Conservation (phyloP, 805 yeast species). For the Myxozyma neotropica region DNA sequence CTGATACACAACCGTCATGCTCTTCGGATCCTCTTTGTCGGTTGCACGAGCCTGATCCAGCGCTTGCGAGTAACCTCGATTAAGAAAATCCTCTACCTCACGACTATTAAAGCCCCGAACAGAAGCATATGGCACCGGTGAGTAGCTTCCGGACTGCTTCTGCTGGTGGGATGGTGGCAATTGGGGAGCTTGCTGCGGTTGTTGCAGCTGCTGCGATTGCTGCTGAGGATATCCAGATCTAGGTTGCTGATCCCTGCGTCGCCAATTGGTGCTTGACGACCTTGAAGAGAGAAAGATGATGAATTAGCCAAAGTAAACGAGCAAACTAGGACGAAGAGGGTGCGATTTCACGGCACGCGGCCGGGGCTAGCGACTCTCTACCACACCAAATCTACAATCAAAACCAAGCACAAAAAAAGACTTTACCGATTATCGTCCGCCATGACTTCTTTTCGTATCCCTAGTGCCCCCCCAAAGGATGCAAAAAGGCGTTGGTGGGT, state of each 20-base stretch:
- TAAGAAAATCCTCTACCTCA: constrained; percentile 32
- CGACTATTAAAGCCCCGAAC: constrained; percentile 28
- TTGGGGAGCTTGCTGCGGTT: constrained; percentile 4
- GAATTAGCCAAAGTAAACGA: too few relatives aligned
- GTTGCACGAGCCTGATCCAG: constrained; percentile 20
- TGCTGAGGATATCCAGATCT: not conserved
- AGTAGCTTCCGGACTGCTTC: not conserved
- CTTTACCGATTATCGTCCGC: constrained; percentile 3
- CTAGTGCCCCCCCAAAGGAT: not conserved
- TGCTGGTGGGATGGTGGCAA: constrained; percentile 2
- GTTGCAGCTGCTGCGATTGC: constrained; percentile 9
- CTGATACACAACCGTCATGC: constrained; percentile 9
- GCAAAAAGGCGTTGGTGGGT: too few relatives aligned
- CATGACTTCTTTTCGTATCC: not conserved
- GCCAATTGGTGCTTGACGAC: constrained; percentile 19
- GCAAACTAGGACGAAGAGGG: not conserved
- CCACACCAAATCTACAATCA: too few relatives aligned
- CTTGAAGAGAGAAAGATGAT: not conserved
- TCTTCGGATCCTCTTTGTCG: constrained; percentile 1
- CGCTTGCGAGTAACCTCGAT: constrained; percentile 22
- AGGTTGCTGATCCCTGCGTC: constrained; percentile 21
- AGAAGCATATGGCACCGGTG: constrained; percentile 14
- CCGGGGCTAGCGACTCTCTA: too few relatives aligned
- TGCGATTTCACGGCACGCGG: not conserved
- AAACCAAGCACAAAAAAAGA: not conserved